Base-by-base conservation (phyloP, 305 asterid genomes). In the Plantago rigida region DNA sequence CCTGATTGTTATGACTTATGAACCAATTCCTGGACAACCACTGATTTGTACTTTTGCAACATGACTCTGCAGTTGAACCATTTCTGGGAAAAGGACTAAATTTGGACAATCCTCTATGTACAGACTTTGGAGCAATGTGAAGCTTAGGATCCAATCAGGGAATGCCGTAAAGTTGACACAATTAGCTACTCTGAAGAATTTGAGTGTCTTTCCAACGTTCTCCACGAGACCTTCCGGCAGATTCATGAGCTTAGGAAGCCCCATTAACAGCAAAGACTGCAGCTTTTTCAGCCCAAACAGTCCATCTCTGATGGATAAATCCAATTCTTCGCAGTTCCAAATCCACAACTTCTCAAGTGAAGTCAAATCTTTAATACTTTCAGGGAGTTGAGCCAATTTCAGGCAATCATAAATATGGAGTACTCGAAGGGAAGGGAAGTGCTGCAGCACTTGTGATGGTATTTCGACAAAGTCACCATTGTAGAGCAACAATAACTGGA, bases 331-430 rank as follows among this genome's bases (percentile, higher is more conserved):
- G 26, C 83, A 81, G 78, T 81, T 76, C 83, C 86, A 81, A 56
- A 81, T 73, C 81, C 86, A 78, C 69, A 81, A 41, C 58, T 81
- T 78, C 73, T 78, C 79, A 26, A 81, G 87, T 13, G 77, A 49
- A 48, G 75, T 47, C 11, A 81, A 65, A 65, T 67, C 31, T 48
- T 56, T 76, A 4, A 78, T 69, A 53, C 74, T 61, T n/a, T 52
- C 56, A 3, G 84, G 78, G 49, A 81, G 82, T 34, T 74, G 69
- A 66, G 73, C 56, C 56, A 81, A 66, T 51, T 73, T 60, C 24
- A 77, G 75, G 64, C 83, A 78, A 45, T 78, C 78, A 24, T 78
- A 81, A n/a, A 78, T 78, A 31, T 77, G 83, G 39, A 78, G 47
- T 8, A 75, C 77, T 31, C 80, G 71, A 56, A 81, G 73, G 4